Evolutionary conservation across 371 early-diverging fungal genomes (phyloP), one percentile per base, ranked within the genome.

Genomic region (Blakeslea trispora): DNA sequence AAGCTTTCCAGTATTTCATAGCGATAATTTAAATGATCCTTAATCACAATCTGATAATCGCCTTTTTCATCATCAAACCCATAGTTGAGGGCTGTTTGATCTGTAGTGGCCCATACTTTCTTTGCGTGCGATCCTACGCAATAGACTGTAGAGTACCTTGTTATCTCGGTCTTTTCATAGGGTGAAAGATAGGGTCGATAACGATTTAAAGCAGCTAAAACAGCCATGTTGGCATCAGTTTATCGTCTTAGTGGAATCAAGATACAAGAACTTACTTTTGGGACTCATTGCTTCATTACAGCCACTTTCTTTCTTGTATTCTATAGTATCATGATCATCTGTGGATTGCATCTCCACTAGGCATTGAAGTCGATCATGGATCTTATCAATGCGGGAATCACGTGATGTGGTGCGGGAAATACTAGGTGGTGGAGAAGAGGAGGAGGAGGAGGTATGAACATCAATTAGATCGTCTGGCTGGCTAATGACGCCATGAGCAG

Each of bases 51-150:
- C 31, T 83, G 74, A 48, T 90, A 90, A 62, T 91, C 92, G 23
- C 92, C 92, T 15, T 87, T 83, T 24, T 86, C 76, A 64, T 91
- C 92, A 65, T 91, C 92, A 50, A 81, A 95, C 21, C 92, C 89
- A 68, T 77, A 70, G 57, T 89, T 83, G 37, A 67, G 66, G 17
- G 71, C 65, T 32, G 66, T 64, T 14, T 77, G 71, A 31, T 83
- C 83, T 23, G 68, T 66, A 15, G 69, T 72, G 0, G 77, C 79
- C 23, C 69, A 59, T 32, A 63, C 63, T 57, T 86, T 86, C 45
- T 82, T 71, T 3, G 86, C 80, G 55, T 86, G 84, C 42, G 81
- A 83, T 21, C 96, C 96, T 42, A 89, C 85, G 66, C 88, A 97
- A 68, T 92, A 96, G 34, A 97, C 75, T 21, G 88, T 81, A 5